Conservation (phyloP, 2,329 filamentous ascomycete species). For the Fusarium annulatum region DNA sequence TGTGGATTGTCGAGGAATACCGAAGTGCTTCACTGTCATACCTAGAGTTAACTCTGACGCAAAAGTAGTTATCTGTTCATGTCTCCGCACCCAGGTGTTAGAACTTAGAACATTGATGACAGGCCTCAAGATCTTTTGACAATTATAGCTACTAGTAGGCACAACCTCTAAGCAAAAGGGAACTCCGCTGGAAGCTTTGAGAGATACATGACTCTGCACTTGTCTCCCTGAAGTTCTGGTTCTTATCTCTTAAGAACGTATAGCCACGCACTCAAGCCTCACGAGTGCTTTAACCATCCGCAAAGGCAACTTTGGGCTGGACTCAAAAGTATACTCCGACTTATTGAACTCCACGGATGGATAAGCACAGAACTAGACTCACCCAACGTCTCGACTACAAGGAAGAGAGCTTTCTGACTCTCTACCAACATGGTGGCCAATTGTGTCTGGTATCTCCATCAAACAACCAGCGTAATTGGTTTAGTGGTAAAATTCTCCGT, state of each 20-base stretch:
- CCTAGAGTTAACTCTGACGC: not conserved
- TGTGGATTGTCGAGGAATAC: rapidly evolving
- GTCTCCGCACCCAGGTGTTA: not conserved
- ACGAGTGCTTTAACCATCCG: rapidly evolving
- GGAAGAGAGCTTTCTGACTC: rapidly evolving
- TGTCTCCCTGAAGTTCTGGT: not conserved
- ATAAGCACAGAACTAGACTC: too few relatives aligned
- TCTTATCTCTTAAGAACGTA: not conserved
- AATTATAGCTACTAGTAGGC: not conserved
- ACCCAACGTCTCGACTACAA: not conserved
- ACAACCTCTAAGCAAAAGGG: not conserved
- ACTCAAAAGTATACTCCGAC: rapidly evolving
- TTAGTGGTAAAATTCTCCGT: conserved; percentile 42
- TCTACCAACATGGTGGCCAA: rapidly evolving
- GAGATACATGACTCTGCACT: not conserved
- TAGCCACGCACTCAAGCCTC: not conserved
- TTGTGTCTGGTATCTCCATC: not conserved
- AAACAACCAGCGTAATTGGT: conserved; percentile 33
- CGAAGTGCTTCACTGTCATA: not conserved
- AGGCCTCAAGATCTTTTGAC: not conserved
- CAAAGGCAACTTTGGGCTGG: not conserved
- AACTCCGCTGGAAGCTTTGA: too few relatives aligned
- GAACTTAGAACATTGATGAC: too few relatives aligned
- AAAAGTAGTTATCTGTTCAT: not conserved
- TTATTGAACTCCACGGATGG: too few relatives aligned